Evolutionary conservation across 2,329 filamentous ascomycete genomes (phyloP).

Genomic region (Hypoxylon sp.): DNA sequence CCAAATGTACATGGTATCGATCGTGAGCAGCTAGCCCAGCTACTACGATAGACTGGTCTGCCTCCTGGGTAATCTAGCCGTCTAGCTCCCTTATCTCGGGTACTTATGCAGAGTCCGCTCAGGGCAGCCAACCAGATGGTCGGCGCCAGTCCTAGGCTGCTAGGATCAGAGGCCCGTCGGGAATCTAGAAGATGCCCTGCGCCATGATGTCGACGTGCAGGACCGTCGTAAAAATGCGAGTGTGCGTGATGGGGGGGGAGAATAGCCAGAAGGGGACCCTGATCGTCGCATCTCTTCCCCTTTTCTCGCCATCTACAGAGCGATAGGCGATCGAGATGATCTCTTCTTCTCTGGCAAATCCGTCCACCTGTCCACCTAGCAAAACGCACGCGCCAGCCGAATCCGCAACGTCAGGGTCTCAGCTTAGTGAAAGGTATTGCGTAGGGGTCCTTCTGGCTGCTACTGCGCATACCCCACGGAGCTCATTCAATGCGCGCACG

Average conservation of each 20-base stretch:
- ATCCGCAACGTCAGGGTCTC: no score
- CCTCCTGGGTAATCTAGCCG: no score
- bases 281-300: conserved; percentile 31
- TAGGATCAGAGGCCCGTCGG: neutral
- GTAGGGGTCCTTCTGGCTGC: neutral
- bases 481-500: conserved; percentile 5
- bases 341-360: no score
- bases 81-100: neutral
- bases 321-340: no score
- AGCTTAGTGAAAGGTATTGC: no score
- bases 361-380: no score
- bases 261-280: conserved; percentile 31
- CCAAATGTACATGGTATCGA: no score
- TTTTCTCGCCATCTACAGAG: no score
- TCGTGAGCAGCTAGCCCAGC: no score
- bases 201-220: conserved; percentile 28
- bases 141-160: neutral
- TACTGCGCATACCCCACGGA: neutral
- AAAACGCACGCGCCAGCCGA: no score
- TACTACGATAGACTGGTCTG: no score
- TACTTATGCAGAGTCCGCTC: conserved; percentile 4
- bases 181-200: neutral
- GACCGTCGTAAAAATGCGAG: conserved; percentile 1
- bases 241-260: conserved; percentile 16
- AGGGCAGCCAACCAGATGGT: conserved; percentile 9